Base-by-base conservation (phyloP, 1,139 yeast genomes). In the Candida pseudoviswanathii region DNA sequence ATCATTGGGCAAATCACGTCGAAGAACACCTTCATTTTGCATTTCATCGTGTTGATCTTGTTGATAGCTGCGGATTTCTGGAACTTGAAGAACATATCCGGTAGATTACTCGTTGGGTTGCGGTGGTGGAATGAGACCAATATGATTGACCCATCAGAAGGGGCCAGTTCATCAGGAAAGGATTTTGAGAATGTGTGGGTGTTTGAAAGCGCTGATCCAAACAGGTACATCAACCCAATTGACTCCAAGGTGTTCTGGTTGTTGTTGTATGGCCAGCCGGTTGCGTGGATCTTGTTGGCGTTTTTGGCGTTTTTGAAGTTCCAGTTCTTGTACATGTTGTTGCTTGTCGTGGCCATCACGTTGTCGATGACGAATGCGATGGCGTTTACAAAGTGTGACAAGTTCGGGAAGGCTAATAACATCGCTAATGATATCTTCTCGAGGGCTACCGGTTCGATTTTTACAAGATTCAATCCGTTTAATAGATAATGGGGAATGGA, bases 51-150 rank as follows among this genome's bases (percentile, higher is more conserved):
- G 8, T 84, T 90, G 42, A 82, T 91, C 4, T 71, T 94, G 25
- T 72, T 91, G 30, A 77, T 89, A 29, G 87, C 96, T 0, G 90
- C 90, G 1, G 99, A 94, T 65, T 94, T 94, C 63, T 94, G 97
- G 96, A 87, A 89, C 62, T 84, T 90, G 41, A 94, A 94, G 63
- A 94, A 94, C 65, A 89, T 94, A 11, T 77, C 96, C 11, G 99
- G 99, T 0, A 75, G 98, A 53, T 77, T 89, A 48, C 70, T 94
- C 50, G 98, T 94, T 5, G 98, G 97, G 0, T 76, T 94, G 54
- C 78, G 99, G 57, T 92, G 97, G 97, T 91, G 97, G 96, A 90
- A 89, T 64, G 92, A 87, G 62, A 76, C 78, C 38, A 80, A 70
- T 61, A 51, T 64, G 22, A 60, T 65, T 5, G 67, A 66, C 22